Percentiles rank a stretch among this genome's conserved stretches.
These are phyloP conservation scores for Pyrus hybrid DNA, from an alignment of 331 rosid genomes.

Conservation along the genomic window DNA sequence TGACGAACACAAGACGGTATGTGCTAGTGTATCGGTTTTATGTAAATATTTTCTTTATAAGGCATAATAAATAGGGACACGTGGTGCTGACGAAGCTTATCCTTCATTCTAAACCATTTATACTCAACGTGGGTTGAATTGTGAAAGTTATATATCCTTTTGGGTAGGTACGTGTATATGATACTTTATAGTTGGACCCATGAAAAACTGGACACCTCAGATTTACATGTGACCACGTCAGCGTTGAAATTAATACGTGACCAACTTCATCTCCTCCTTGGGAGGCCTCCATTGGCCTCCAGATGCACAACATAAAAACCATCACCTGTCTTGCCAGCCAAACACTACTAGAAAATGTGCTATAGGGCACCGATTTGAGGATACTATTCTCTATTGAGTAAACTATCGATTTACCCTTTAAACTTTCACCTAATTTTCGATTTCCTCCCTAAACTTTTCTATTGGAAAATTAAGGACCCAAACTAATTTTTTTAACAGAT, in stretches of 20 bases:
- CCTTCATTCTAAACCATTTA: neutral
- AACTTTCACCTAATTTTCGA: no score
- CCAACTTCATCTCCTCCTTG: neutral
- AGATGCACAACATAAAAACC: neutral
- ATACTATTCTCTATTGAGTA: no score
- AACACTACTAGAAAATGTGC: neutral
- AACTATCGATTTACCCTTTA: no score
- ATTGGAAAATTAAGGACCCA: no score
- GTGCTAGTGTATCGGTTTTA: no score
- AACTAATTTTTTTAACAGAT: no score
- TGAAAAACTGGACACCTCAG: neutral
- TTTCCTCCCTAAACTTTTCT: no score
- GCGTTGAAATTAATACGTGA: neutral
- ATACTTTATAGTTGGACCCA: neutral
- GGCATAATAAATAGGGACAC: neutral
- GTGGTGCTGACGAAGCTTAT: constrained; percentile 3
- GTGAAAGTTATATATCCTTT: neutral
- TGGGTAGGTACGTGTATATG: neutral
- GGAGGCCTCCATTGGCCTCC: neutral
- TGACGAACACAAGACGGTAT: no score
- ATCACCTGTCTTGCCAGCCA: neutral
- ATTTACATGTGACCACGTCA: constrained; percentile 25
- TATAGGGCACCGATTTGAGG: no score
- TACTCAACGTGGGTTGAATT: neutral
- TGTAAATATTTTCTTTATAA: neutral